These are phyloP conservation scores for Sanghuangporus baumii DNA, from an alignment of 1,284 basidiomycete species.

Conservation along the genomic window DNA sequence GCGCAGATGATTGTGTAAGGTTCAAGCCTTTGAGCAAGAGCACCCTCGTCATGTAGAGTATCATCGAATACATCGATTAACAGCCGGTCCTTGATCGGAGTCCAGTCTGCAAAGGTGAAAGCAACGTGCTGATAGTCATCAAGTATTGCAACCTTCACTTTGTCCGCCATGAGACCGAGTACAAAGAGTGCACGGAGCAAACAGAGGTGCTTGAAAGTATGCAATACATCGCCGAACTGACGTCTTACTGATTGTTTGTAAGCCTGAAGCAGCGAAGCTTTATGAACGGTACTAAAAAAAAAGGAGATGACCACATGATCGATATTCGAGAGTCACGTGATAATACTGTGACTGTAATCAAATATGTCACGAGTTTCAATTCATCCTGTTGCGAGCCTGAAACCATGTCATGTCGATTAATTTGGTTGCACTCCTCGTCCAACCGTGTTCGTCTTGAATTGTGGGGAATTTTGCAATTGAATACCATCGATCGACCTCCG, in stretches of 20 bases:
- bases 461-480: no score
- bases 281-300: no score
- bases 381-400: neutral
- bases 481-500: no score
- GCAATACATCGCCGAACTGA: neutral
- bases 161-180: conserved; percentile 3
- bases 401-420: no score
- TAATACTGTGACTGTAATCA: neutral
- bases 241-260: neutral
- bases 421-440: no score
- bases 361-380: neutral
- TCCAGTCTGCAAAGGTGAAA: conserved; percentile 48
- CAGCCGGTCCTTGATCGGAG: conserved; percentile 32
- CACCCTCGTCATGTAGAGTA: conserved; percentile 46
- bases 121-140: conserved; percentile 61
- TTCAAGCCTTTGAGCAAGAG: conserved; percentile 42
- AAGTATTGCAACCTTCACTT: conserved; percentile 43
- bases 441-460: no score
- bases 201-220: neutral
- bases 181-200: neutral
- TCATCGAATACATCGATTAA: conserved; percentile 45
- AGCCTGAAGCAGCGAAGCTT: neutral
- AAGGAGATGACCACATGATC: no score
- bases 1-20: conserved; percentile 55
- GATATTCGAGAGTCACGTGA: neutral